Conservation (phyloP, 2,329 filamentous ascomycete genomes). For the Hirsutella minnesotensis region DNA sequence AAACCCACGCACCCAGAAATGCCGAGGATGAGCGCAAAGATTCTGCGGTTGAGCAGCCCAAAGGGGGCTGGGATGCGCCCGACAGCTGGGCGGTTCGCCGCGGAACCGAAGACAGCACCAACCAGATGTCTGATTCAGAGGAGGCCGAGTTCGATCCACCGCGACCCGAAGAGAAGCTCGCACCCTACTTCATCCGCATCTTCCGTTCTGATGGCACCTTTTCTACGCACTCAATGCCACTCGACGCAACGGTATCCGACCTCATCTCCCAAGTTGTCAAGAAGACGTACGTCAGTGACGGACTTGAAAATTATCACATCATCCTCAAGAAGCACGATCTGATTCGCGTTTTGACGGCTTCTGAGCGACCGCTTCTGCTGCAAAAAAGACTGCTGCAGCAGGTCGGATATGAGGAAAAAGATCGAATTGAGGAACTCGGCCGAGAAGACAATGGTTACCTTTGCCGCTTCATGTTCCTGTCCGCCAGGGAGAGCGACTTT, state of each 20-base stretch:
- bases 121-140: conserved; percentile 48
- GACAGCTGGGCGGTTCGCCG: conserved; percentile 93
- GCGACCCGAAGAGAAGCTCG: conserved; percentile 60
- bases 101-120: conserved; percentile 52
- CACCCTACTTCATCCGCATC: conserved; percentile 83
- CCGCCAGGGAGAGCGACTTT: conserved; percentile 75
- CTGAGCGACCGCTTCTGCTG: conserved; percentile 76
- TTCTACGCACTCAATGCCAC: conserved; percentile 72
- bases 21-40: conserved; percentile 30
- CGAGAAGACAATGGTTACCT: conserved; percentile 96
- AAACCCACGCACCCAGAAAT: conserved; percentile 36
- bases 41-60: conserved; percentile 22
- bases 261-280: conserved; percentile 84
- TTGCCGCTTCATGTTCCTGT: conserved; percentile 89
- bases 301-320: conserved; percentile 88
- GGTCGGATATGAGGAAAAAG: conserved; percentile 77
- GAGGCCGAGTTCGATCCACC: conserved; percentile 51
- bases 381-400: conserved; percentile 87
- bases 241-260: conserved; percentile 77
- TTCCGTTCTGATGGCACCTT: conserved; percentile 93
- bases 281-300: conserved; percentile 86
- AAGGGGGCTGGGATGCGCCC: conserved; percentile 77
- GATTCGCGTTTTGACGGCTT: conserved; percentile 64
- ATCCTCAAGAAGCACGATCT: conserved; percentile 89
- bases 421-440: conserved; percentile 84